Evolutionary conservation across 805 yeast genomes (phyloP).

Genomic region (Wilhelminamyces savonicus): DNA sequence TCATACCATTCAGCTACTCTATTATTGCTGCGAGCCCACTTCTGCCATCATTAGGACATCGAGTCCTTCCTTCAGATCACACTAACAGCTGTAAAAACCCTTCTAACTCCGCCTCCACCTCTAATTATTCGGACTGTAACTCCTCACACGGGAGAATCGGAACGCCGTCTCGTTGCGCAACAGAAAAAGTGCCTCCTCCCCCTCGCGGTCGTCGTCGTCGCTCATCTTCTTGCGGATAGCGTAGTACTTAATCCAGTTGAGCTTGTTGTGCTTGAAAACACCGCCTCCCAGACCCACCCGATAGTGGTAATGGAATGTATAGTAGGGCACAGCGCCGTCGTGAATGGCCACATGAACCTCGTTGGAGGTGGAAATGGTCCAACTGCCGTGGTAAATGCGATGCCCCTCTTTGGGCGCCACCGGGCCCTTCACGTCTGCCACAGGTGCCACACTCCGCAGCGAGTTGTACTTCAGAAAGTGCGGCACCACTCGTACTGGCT

Average conservation of each 20-base stretch:
- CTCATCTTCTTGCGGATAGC: conserved; percentile 39
- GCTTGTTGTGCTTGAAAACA: conserved; percentile 54
- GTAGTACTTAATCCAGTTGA: conserved; percentile 65
- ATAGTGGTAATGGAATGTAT: conserved; percentile 57
- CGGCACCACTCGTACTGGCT: conserved; percentile 65
- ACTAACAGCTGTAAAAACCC: no score
- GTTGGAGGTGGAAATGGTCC: conserved; percentile 54
- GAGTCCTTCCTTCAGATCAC: no score
- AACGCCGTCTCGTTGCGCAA: conserved; percentile 73
- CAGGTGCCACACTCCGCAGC: conserved; percentile 11
- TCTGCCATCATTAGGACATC: no score
- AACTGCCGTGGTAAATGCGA: conserved; percentile 42
- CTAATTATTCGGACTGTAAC: conserved; percentile 13
- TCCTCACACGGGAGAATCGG: conserved; percentile 61
- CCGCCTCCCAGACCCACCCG: conserved; percentile 55
- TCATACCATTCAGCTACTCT: no score
- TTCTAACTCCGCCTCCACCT: no score
- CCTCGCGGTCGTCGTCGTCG: conserved; percentile 42
- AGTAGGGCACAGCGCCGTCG: conserved; percentile 55
- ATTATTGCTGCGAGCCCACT: no score
- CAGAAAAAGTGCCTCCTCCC: conserved; percentile 43
- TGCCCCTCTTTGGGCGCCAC: conserved; percentile 19
- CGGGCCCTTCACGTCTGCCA: conserved; percentile 12
- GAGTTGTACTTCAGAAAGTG: conserved; percentile 32
- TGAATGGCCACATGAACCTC: conserved; percentile 41